Evolutionary conservation across 208 protist genomes (phyloP), one percentile per base, ranked within the genome.

Genomic region (Strigomonas culicis): DNA sequence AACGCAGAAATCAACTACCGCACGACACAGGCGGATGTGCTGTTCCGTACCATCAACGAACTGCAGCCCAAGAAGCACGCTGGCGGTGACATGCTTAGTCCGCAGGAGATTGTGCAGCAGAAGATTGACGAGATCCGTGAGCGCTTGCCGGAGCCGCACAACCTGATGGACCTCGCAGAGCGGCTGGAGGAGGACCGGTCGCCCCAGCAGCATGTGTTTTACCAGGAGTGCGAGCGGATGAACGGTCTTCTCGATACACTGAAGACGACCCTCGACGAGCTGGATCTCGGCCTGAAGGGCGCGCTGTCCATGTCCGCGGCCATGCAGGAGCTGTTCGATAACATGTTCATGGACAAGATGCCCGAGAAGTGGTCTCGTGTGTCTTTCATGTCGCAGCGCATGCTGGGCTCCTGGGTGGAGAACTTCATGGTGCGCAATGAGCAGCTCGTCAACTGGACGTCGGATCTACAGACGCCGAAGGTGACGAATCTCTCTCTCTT

Each of bases 1-100:
- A 99, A 99, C 77, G 97, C 98, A 4, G 98, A 99, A 78, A 99
- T 99, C 85, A 98, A 97, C 68, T 99, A 98, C 74, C 88, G 97
- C 53, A 99, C 97, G 27, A 80, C 82, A 60, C 90, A 98, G 80
- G 93, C 97, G 0, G 95, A 99, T 55, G 89, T 94, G 0, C 79
- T 99, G 13, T 99, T 99, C 80, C 75, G 74, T 43, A 99, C 88
- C 22, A 97, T 99, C 58, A 95, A 98, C 59, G 95, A 99, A 67
- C 75, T 99, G 59, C 92, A 97, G 74, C 98, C 98, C 21, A 93
- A 94, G 68, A 90, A 97, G 65, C 85, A 95, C 41, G 63, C 66
- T 36, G 92, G 89, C 61, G 93, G 79, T 44, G 91, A 90, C 66
- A 88, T 88, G 78, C 74, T 94, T 31, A 92, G 86, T 46, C 76